Evolutionary conservation across 2,329 filamentous ascomycete genomes (phyloP).

Genomic region (Colletotrichum nymphaeae): DNA sequence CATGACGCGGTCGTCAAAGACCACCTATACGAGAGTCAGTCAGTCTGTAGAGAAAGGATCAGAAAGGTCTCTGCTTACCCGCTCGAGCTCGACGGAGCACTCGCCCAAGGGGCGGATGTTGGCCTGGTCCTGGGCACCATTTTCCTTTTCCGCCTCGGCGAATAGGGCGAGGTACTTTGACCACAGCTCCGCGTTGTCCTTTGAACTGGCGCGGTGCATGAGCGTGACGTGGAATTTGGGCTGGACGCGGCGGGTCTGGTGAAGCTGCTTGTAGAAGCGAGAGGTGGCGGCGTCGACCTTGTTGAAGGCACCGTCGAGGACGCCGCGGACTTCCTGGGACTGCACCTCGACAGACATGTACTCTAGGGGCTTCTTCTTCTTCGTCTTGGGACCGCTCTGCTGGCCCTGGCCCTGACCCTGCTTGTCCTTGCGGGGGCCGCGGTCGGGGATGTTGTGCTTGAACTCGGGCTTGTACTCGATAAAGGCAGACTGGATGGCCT

Average conservation of each 20-base stretch:
- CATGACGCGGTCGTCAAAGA: conserved; percentile 92
- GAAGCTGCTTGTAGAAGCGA: conserved; percentile 81
- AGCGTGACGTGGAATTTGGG: conserved; percentile 93
- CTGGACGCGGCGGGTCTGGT: conserved; percentile 81
- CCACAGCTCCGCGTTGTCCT: conserved; percentile 78
- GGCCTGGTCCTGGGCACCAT: conserved; percentile 45
- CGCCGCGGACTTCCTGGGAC: conserved; percentile 54
- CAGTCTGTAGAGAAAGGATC: no score
- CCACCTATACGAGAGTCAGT: conserved; percentile 58
- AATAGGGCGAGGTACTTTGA: conserved; percentile 75
- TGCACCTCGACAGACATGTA: conserved; percentile 66
- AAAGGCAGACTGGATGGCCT: conserved; percentile 80
- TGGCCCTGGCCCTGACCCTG: conserved; percentile 39
- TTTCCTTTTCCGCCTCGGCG: conserved; percentile 48
- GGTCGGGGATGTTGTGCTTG: conserved; percentile 78
- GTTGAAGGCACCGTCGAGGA: conserved; percentile 79
- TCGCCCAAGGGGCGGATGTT: conserved; percentile 63
- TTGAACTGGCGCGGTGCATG: conserved; percentile 79
- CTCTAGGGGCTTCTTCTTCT: conserved; percentile 63
- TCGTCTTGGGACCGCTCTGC: conserved; percentile 43
- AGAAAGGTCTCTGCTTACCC: conserved; percentile 50
- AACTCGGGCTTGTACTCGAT: conserved; percentile 81
- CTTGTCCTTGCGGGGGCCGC: conserved; percentile 53
- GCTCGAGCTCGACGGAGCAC: conserved; percentile 73
- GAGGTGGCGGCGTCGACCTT: conserved; percentile 54